A percentile compares a stretch with the other conserved stretches of the same genome.
Conservation (phyloP, 2,329 filamentous ascomycete species). For the Dichotomopilus funicola region DNA sequence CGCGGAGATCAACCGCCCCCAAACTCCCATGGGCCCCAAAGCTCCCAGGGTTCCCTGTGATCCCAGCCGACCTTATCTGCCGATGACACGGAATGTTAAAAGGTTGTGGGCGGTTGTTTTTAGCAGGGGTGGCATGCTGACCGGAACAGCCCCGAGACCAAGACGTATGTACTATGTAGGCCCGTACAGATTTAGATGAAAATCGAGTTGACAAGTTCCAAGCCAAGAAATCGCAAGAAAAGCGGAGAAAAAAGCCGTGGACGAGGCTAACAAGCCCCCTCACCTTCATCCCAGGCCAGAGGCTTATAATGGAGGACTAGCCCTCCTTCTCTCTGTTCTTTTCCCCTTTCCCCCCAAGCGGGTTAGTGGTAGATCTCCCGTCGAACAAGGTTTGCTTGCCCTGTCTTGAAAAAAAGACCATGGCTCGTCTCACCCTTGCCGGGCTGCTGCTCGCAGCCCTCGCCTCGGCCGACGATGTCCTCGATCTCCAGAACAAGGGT, state of each 20-base stretch:
- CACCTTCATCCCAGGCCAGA: neutral
- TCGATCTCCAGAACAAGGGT: conserved; percentile 27
- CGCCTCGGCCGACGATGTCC: conserved; percentile 23
- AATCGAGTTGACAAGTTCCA: neutral
- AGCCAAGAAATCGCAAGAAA: neutral
- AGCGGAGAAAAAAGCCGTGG: neutral
- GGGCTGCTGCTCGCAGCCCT: conserved; percentile 21
- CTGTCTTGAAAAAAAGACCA: conserved; percentile 9
- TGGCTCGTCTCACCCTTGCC: conserved; percentile 21
- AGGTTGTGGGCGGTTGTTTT: too few relatives aligned
- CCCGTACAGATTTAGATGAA: too few relatives aligned
- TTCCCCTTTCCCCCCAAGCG: too few relatives aligned
- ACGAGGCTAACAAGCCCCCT: neutral
- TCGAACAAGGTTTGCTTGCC: neutral
- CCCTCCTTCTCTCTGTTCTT: neutral
- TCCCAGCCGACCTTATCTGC: too few relatives aligned
- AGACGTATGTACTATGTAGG: too few relatives aligned
- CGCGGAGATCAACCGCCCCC: too few relatives aligned
- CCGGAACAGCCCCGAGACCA: too few relatives aligned
- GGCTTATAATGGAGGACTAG: neutral
- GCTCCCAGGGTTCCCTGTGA: too few relatives aligned
- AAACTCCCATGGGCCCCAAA: too few relatives aligned
- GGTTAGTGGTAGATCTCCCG: neutral
- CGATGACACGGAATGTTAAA: too few relatives aligned
- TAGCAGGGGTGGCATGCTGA: too few relatives aligned